Conservation (phyloP, 768 basidiomycete genomes). For the Pleurotus pulmonarius region DNA sequence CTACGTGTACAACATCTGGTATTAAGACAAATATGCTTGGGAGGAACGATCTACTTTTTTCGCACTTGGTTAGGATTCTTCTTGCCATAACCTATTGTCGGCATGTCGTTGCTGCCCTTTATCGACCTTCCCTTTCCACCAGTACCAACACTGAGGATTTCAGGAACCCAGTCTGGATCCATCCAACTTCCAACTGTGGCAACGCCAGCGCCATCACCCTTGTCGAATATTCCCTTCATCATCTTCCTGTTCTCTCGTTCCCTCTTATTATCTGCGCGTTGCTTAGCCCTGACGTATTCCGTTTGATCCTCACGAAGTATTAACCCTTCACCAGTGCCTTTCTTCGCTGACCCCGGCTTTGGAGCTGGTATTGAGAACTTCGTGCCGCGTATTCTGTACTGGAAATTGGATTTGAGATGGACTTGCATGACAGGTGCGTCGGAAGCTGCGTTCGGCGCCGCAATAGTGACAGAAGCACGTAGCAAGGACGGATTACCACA, state of each 20-base stretch:
- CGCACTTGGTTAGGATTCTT: conserved; percentile 87
- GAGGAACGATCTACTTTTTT: conserved; percentile 37
- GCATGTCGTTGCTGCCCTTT: conserved; percentile 60
- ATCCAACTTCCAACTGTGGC: conserved; percentile 76
- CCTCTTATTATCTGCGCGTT: conserved; percentile 66
- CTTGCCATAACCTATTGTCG: conserved; percentile 81
- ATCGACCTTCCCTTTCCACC: conserved; percentile 68
- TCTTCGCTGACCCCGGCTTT: conserved; percentile 84
- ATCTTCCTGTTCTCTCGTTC: conserved; percentile 78
- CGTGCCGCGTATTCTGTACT: conserved; percentile 88
- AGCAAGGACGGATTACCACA: conserved; percentile 92
- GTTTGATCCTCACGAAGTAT: conserved; percentile 91
- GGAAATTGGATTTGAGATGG: conserved; percentile 95
- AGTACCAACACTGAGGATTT: conserved; percentile 62
- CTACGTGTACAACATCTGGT: conserved; percentile 15
- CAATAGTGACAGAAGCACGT: conserved; percentile 86
- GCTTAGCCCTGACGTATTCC: conserved; percentile 82
- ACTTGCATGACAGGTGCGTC: conserved; percentile 73
- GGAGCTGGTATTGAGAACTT: conserved; percentile 91
- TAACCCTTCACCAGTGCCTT: conserved; percentile 74
- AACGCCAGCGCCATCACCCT: conserved; percentile 44
- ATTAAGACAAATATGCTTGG: conserved; percentile 10
- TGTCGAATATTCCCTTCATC: conserved; percentile 55
- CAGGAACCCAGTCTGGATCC: conserved; percentile 94
- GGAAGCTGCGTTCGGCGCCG: conserved; percentile 56